Conservation (phyloP, 495 filamentous ascomycete species). For the Hypoxylon intermedium region DNA sequence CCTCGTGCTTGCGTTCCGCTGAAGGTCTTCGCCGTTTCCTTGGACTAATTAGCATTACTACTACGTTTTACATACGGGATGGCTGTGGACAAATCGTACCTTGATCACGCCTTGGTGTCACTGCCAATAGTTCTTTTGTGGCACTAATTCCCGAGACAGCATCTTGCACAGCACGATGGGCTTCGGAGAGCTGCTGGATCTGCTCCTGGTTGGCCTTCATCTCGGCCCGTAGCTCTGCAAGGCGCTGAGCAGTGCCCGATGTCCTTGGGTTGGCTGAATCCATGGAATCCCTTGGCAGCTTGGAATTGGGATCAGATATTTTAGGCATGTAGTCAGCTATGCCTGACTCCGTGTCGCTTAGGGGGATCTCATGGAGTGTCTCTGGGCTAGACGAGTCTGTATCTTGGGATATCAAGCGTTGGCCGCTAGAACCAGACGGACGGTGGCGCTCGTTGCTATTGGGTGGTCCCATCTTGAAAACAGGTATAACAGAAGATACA, state of each 20-base stretch:
- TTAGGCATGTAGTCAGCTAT: neutral
- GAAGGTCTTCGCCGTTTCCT: neutral
- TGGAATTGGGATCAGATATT: neutral
- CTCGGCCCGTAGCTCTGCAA: conserved; percentile 1
- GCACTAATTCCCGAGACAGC: neutral
- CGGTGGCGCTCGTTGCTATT: neutral
- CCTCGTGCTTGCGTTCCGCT: neutral
- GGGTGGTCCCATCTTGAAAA: neutral
- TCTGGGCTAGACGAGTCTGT: neutral
- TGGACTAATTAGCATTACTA: neutral
- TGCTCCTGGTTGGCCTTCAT: conserved; percentile 1
- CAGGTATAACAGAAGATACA: neutral
- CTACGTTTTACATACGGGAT: neutral
- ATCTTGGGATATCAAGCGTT: neutral
- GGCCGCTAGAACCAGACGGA: neutral
- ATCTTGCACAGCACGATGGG: conserved; percentile 4
- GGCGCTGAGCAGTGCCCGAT: conserved; percentile 1
- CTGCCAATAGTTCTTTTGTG: neutral
- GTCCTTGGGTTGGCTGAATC: neutral
- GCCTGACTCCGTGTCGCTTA: neutral
- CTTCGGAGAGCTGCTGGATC: conserved; percentile 1
- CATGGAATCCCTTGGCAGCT: neutral
- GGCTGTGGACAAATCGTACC: neutral
- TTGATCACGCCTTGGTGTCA: neutral
- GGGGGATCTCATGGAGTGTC: neutral